Evolutionary conservation across 768 basidiomycete species (phyloP), one percentile per base, ranked within the genome.

Genomic region (Leccinum longicurvipes): DNA sequence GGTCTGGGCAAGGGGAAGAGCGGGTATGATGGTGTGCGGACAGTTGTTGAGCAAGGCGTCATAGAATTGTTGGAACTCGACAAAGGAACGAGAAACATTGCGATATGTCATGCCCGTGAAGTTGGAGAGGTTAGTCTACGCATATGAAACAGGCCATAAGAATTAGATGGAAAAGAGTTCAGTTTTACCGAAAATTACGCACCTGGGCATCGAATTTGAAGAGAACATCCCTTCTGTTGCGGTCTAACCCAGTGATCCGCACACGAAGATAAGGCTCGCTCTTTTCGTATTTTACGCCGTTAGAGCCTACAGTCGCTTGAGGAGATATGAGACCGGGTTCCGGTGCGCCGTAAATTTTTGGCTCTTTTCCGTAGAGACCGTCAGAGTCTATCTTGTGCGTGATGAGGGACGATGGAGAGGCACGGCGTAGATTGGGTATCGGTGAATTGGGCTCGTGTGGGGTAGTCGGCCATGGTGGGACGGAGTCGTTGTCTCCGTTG

Each of bases 161-260:
- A 0, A 47, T 36, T 42, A n/a, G 58, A 47, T 39, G 6, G 10
- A 25, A 57, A 24, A 5, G 2, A 11, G 42, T n/a, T 28, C n/a
- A 17, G 25, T 34, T 56, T 32, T n/a, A 41, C 23, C 34, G 23
- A 36, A 41, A 3, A 27, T 12, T 41, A 59, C 68, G 51, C 64
- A 95, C 96, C 81, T 96, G 93, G 15, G 93, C 94, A 72, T 99
- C 97, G 59, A 99, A 84, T 68, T 92, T 87, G 68, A 99, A 80
- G 67, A 98, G 82, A 59, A 97, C 87, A 67, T 99, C 97, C 65
- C 95, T 82, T 72, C 93, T 80, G 77, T 98, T 98, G 73, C 97
- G 82, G 73, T 99, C 97, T 66, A 99, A 71, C 14, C 87, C 90
- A 17, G 91, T 89, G 59, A 99, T 89, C 67, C 93, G 80, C 47